Evolutionary conservation across 1,284 basidiomycete genomes (phyloP), one percentile per base, ranked within the genome.

Genomic region (Microbotryomycetes sp.): DNA sequence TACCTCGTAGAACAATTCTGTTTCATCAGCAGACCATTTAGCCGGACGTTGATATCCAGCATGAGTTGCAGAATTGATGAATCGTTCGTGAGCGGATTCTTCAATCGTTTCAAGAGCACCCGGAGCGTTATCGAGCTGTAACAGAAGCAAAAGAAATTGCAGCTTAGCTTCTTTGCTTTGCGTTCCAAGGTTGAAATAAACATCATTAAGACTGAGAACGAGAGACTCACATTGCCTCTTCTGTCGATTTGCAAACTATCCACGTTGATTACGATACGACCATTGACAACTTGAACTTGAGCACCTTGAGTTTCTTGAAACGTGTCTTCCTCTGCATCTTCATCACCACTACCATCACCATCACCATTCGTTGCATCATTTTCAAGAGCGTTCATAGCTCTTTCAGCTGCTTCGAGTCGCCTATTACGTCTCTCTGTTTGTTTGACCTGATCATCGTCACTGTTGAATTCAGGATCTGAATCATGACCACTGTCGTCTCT

Each of bases 1-100:
- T 69, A 89, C 89, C 60, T 87, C 81, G 73, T 84, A 94, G 74
- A 93, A 92, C 19, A 86, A 76, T 62, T 91, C 88, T 0, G 90
- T 92, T 73, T 92, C 90, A 67, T 87, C 86, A 16, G 81, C 83
- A 70, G 84, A 86, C 91, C 91, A 93, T 26, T 88, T 82, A 5
- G 85, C 86, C 4, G 86, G 86, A 32, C 85, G 81, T 64, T 82
- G 83, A 60, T 86, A 85, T 76, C 84, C 89, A 48, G 84, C 83
- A 72, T 89, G 89, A 1, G 86, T 86, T 22, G 81, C 81, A n/a
- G 87, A 89, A 74, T 92, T 93, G 63, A 89, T 82, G 70, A 92
- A 91, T 71, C 88, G 87, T 15, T 84, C 85, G 55, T 81, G 80
- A 69, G 92, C 89, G 0, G 86, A 86, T 74, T 92, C 89, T 59